phyloP scores from a whole-genome alignment of 163 green algal genomes.

The Volvox carteri region DNA sequence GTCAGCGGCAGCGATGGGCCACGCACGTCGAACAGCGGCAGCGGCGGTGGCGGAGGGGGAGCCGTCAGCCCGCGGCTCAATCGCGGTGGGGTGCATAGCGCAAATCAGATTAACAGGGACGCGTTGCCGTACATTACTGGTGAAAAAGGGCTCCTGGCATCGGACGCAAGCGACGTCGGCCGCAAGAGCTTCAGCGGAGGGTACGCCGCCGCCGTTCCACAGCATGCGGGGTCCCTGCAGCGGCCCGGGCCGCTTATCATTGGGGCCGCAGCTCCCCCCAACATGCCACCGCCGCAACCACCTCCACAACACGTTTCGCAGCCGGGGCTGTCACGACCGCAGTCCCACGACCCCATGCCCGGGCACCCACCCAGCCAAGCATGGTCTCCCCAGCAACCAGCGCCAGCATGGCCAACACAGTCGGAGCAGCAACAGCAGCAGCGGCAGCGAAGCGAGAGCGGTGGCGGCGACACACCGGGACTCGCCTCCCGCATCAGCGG shows the following conservation, averaged over 20 bases:
- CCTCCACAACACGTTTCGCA: neutral
- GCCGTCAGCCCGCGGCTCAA: neutral
- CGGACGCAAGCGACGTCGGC: neutral
- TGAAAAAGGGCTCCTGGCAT: neutral
- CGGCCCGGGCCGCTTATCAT: constrained; percentile 32
- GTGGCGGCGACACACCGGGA: neutral
- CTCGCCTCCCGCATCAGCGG: neutral
- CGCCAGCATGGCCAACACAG: neutral
- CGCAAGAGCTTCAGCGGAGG: constrained; percentile 8
- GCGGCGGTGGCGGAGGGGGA: neutral
- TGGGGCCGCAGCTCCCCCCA: constrained; percentile 1
- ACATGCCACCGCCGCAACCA: neutral
- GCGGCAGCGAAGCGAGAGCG: neutral
- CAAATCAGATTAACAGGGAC: neutral
- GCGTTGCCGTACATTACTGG: neutral
- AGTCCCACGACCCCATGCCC: neutral
- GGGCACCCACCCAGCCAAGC: neutral
- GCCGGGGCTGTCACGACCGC: neutral
- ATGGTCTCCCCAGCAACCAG: neutral
- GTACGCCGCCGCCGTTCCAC: neutral
- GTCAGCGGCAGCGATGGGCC: neutral
- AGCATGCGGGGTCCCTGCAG: neutral
- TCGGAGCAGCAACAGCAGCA: neutral
- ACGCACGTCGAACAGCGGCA: neutral
- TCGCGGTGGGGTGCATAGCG: constrained; percentile 4